Evolutionary conservation across 257 asterid species (phyloP).

Genomic region (Ajuga chamaepitys): DNA sequence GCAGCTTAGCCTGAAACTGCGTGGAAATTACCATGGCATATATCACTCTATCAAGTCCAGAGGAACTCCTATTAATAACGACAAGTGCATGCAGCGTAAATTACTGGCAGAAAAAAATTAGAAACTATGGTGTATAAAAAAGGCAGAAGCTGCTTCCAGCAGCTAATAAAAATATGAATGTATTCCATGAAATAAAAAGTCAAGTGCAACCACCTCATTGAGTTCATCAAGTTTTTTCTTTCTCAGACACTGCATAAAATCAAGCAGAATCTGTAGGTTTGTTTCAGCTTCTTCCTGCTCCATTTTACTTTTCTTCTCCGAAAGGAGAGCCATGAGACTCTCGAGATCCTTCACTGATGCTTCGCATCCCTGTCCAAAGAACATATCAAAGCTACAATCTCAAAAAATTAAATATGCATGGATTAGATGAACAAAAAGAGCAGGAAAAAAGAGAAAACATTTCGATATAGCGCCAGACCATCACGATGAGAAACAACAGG

Average conservation of each 20-base stretch:
- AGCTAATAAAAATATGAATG: neutral
- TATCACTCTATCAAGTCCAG: neutral
- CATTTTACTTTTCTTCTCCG: slow-evolving; percentile 81
- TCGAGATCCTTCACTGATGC: slow-evolving; percentile 77
- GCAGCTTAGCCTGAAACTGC: neutral
- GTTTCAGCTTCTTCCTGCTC: slow-evolving; percentile 95
- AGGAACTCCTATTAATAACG: neutral
- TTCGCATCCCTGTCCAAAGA: slow-evolving; percentile 83
- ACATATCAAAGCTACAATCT: slow-evolving; percentile 28
- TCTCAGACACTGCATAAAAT: slow-evolving; percentile 64
- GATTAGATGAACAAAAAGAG: neutral
- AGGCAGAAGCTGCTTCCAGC: neutral
- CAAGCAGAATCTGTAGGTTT: slow-evolving; percentile 67
- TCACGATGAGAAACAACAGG: neutral
- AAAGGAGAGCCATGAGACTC: slow-evolving; percentile 59
- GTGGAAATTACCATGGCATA: neutral
- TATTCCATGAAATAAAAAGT: neutral
- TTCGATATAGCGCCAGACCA: neutral
- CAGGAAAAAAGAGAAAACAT: neutral
- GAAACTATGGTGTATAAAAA: neutral
- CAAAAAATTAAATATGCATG: slow-evolving; percentile 11
- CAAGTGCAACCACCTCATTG: slow-evolving; percentile 62
- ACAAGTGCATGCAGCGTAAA: neutral
- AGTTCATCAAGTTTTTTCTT: slow-evolving; percentile 81
- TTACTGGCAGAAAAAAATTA: neutral